Evolutionary conservation across 257 asterid species (phyloP), one percentile per base, ranked within the genome.

Genomic region (Penstemon eatonii): DNA sequence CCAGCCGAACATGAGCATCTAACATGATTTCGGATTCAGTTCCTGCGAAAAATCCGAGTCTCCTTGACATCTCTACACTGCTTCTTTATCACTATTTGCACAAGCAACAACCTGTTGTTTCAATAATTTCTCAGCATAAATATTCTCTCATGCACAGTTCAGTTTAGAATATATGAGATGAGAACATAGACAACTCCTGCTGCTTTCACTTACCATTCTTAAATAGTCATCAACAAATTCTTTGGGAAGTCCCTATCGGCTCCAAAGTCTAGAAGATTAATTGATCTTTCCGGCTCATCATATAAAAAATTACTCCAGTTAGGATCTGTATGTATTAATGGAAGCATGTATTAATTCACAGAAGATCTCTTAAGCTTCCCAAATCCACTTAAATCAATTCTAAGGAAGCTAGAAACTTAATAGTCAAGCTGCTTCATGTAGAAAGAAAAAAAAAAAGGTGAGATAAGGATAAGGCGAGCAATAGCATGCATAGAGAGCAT

Each of bases 1-100:
- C 95, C 98, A 50, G 98, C 98, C 79, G 98, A 69, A 83, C 89
- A 63, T 93, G 98, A 37, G 98, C 89, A 6, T 93, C 97, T 50
- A 84, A 56, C 97, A 93, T 90, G 43, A 93, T 68, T 49, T 93
- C 97, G 9, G 97, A 82, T 75, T 93, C 98, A 74, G 72, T 78
- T 47, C 98, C 98, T 5, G 96, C 81, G 62, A 93, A 93, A 82
- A 93, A 93, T 52, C 98, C 98, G 57, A 93, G 96, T 69, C 87
- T 88, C 75, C 72, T 81, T 50, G 98, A 93, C 92, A 87, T 86
- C 89, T 90, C 97, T 71, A 90, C 69, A 90, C 92, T 5, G 86
- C 74, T 67, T 85, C 97, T 69, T 89, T 80, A 13, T 93, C 92
- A 13, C 83, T 75, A 55, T 88, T 89, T 49, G 95, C 89, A 76